These are phyloP conservation scores for Kwoniella shandongensis DNA, from an alignment of 768 basidiomycete species.

Conservation along the genomic window DNA sequence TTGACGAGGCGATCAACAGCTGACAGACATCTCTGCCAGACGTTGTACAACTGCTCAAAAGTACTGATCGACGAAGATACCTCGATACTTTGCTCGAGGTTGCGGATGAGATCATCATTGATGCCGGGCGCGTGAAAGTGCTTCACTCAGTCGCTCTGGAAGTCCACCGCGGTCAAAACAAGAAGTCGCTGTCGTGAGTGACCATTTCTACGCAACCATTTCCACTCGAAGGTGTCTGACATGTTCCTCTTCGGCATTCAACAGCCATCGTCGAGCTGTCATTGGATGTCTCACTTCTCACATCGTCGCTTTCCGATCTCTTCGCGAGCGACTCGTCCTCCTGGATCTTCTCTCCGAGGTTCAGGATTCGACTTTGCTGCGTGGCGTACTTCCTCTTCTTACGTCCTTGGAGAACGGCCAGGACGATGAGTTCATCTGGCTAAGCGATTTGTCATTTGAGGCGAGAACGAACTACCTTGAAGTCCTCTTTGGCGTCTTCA, in stretches of 20 bases:
- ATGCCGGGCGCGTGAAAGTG: slow-evolving; percentile 46
- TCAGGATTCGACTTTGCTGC: slow-evolving; percentile 59
- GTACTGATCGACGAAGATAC: slow-evolving; percentile 56
- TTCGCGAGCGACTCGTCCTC: slow-evolving; percentile 60
- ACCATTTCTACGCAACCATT: not conserved
- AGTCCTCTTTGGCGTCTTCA: slow-evolving; percentile 26
- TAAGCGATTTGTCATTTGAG: not conserved
- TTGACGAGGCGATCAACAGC: not conserved
- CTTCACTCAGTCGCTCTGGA: slow-evolving; percentile 63
- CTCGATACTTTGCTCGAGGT: slow-evolving; percentile 77
- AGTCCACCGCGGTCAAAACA: slow-evolving; percentile 56
- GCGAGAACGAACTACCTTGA: slow-evolving; percentile 22
- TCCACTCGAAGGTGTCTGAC: not conserved
- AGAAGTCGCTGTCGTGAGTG: slow-evolving; percentile 29
- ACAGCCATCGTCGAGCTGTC: slow-evolving; percentile 63
- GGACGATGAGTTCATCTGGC: slow-evolving; percentile 25
- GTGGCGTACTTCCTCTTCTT: slow-evolving; percentile 65
- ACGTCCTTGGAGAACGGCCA: slow-evolving; percentile 43
- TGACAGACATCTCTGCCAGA: slow-evolving; percentile 11
- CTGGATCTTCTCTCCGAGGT: slow-evolving; percentile 59
- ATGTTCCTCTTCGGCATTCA: not conserved
- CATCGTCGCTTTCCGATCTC: slow-evolving; percentile 61
- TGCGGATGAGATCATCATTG: slow-evolving; percentile 65
- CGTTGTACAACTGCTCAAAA: slow-evolving; percentile 40
- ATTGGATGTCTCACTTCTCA: slow-evolving; percentile 80